A percentile compares a stretch with the other conserved stretches of the same genome.
These are phyloP conservation scores for Rhizoclosmatium sp. DNA, from an alignment of 192 early-diverging fungal species.

Conservation along the genomic window DNA sequence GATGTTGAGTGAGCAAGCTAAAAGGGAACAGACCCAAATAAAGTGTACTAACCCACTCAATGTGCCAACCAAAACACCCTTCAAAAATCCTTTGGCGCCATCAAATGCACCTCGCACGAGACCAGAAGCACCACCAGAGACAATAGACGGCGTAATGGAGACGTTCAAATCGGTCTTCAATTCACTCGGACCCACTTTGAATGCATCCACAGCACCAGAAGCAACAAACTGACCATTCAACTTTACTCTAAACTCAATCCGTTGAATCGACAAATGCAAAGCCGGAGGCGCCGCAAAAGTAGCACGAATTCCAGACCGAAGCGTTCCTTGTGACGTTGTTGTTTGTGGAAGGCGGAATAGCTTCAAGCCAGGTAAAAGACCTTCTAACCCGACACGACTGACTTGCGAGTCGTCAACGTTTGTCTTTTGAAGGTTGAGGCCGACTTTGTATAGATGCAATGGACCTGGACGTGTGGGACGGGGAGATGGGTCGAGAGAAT, in stretches of 20 bases:
- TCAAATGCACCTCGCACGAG: background rate
- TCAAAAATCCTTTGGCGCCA: slow-evolving; percentile 22
- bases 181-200: background rate
- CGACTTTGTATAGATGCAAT: background rate
- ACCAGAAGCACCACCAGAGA: background rate
- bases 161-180: slow-evolving; percentile 4
- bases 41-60: slow-evolving; percentile 13
- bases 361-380: slow-evolving; percentile 6
- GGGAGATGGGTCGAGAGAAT: background rate
- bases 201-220: background rate
- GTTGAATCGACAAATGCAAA: slow-evolving; percentile 2
- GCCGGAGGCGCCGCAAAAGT: slow-evolving; percentile 9
- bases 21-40: background rate
- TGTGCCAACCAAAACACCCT: slow-evolving; percentile 10
- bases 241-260: slow-evolving; percentile 17
- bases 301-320: slow-evolving; percentile 9
- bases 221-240: slow-evolving; percentile 20
- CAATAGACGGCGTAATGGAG: slow-evolving; percentile 6
- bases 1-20: background rate
- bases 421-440: background rate
- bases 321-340: background rate
- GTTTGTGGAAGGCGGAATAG: background rate
- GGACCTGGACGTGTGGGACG: background rate
- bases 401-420: background rate
- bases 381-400: background rate